Evolutionary conservation across 2,329 filamentous ascomycete species (phyloP).

Genomic region (Trichophyton rubrum): DNA sequence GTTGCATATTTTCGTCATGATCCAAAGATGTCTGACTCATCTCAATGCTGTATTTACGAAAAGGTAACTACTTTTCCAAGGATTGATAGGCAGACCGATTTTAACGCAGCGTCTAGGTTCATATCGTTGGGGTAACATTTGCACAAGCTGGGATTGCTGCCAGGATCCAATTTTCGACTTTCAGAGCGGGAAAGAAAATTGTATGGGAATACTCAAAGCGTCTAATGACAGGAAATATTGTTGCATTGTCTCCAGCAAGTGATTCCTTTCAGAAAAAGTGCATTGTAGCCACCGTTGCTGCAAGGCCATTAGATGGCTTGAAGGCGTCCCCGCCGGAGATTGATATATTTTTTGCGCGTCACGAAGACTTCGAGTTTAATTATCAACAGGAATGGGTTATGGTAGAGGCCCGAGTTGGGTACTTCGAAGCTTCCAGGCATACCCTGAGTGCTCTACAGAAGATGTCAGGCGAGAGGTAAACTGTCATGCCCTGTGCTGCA

Average conservation of each 20-base stretch:
- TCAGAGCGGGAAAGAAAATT: constrained; percentile 52
- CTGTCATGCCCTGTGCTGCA: neutral
- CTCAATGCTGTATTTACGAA: constrained; percentile 54
- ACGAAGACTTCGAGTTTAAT: constrained; percentile 53
- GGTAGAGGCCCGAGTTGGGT: constrained; percentile 61
- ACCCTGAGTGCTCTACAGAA: constrained; percentile 62
- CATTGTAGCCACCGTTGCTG: constrained; percentile 59
- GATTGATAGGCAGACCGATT: neutral
- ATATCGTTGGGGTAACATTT: constrained; percentile 53
- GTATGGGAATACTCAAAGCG: constrained; percentile 53
- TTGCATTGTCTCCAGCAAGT: constrained; percentile 41
- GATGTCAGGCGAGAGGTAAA: constrained; percentile 41
- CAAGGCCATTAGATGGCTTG: constrained; percentile 51
- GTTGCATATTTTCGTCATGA: constrained; percentile 44
- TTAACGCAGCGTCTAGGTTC: constrained; percentile 40
- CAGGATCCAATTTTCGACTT: constrained; percentile 57
- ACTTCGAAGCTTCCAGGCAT: constrained; percentile 65
- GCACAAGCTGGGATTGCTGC: constrained; percentile 51
- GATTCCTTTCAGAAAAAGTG: constrained; percentile 54
- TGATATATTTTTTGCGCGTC: constrained; percentile 58
- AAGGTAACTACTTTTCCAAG: constrained; percentile 37
- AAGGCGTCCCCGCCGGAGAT: constrained; percentile 56
- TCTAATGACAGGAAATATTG: constrained; percentile 42
- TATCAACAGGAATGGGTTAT: constrained; percentile 59
- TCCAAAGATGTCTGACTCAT: constrained; percentile 46